Base-by-base conservation (phyloP, 2,329 filamentous ascomycete genomes). In the Penicillium palitans region DNA sequence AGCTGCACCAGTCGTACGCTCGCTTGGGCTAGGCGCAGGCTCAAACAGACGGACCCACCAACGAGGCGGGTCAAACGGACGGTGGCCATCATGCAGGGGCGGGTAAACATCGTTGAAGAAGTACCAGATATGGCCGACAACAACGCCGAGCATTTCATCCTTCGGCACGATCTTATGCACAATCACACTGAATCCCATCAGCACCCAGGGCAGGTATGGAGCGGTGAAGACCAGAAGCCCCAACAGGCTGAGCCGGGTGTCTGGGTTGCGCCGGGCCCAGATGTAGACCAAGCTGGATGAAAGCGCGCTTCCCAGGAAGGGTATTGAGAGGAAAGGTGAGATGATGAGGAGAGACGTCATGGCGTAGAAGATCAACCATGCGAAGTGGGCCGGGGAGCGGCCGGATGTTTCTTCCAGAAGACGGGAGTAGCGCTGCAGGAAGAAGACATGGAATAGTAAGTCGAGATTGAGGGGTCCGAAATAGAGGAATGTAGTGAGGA, bases 51-150 rank as follows among this genome's bases (percentile, higher is more conserved):
- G 84, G 58, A 90, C 84, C 93, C 93, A 99, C 88, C 91, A 97
- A 59, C 80, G 79, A 0, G 95, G 95, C 39, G 95, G 93, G 68
- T 96, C 93, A 48, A 99, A 81, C 0, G 95, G 95, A 56, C 90
- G 84, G 52, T 89, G 88, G 19, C 91, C 91, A 62, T 89, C 87
- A 76, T 97, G 90, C 44, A 97, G 84, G 3, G 92, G 90, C 4
- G 95, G 95, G 75, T 96, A 99, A 17, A 99, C 93, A 74, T 99
- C 95, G 59, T 88, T 90, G 76, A 98, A 97, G 79, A 97, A 99
- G 76, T 98, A 99, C 89, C 93, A 98, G 41, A 98, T 83, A 76
- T 99, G 95, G 10, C 95, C 95, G 40, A 98, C 93, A 10, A 95
- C 87, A 17, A 97, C 91, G 4, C 95, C 95, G 79, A 96, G 91